These are phyloP conservation scores for Caloboletus firmus DNA, from an alignment of 1,284 basidiomycete species.

Conservation along the genomic window DNA sequence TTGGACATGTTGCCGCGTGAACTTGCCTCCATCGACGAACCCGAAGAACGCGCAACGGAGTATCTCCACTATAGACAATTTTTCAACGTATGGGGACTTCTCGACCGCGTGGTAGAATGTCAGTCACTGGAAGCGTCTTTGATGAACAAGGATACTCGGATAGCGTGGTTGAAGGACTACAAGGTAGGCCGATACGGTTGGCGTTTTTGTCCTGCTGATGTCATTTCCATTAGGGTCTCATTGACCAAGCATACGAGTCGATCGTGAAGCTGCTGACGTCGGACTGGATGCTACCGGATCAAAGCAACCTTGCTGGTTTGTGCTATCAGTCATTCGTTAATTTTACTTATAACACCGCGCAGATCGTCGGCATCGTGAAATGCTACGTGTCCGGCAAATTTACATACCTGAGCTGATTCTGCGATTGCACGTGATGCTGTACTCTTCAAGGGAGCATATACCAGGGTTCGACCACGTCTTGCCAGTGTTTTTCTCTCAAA, in stretches of 20 bases:
- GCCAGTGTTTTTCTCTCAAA: neutral
- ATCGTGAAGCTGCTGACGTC: conserved; percentile 68
- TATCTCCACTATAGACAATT: conserved; percentile 74
- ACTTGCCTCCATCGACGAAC: conserved; percentile 55
- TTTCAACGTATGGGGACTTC: conserved; percentile 66
- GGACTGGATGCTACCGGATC: conserved; percentile 69
- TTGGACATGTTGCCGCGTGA: conserved; percentile 67
- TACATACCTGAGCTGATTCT: conserved; percentile 92
- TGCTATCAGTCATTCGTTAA: conserved; percentile 1
- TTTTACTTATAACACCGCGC: conserved; percentile 31
- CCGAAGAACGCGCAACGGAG: conserved; percentile 66
- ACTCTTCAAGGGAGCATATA: conserved; percentile 62
- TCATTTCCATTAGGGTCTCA: conserved; percentile 42
- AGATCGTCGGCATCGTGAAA: conserved; percentile 64
- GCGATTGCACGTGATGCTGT: conserved; percentile 76
- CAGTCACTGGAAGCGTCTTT: conserved; percentile 52
- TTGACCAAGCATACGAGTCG: conserved; percentile 60
- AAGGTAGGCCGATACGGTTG: conserved; percentile 40
- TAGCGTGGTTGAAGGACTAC: conserved; percentile 66
- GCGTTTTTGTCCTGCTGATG: neutral
- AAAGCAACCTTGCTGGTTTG: conserved; percentile 44
- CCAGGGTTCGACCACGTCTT: conserved; percentile 58
- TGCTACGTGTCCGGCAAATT: conserved; percentile 81
- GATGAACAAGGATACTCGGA: conserved; percentile 57
- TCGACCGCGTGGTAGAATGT: conserved; percentile 58